Evolutionary conservation across 768 basidiomycete genomes (phyloP).

Genomic region (Leucocoprinus sp.): DNA sequence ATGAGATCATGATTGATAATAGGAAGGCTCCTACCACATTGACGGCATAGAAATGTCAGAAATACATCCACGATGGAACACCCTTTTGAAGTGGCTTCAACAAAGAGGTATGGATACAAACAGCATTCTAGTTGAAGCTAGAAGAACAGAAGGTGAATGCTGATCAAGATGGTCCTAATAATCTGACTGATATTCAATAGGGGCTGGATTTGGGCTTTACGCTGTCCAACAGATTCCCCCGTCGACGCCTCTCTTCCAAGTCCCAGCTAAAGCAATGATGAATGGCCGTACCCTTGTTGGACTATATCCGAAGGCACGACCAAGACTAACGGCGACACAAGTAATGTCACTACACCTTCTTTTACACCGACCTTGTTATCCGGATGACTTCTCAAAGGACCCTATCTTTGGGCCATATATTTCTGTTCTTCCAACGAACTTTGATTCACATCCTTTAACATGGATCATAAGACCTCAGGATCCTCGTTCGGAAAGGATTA

Average conservation of each 20-base stretch:
- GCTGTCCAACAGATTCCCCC: slow-evolving; percentile 35
- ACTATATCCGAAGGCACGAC: slow-evolving; percentile 39
- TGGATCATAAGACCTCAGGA: slow-evolving; percentile 42
- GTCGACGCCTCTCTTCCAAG: slow-evolving; percentile 50
- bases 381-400: slow-evolving; percentile 35
- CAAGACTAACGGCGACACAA: slow-evolving; percentile 55
- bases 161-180: not conserved
- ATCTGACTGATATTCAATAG: slow-evolving; percentile 25
- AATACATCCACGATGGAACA: slow-evolving; percentile 33
- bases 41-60: no score
- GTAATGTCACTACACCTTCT: slow-evolving; percentile 75
- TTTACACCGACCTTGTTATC: slow-evolving; percentile 45
- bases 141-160: slow-evolving; percentile 38
- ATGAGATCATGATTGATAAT: no score
- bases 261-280: slow-evolving; percentile 65
- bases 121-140: slow-evolving; percentile 43
- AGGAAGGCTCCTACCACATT: no score
- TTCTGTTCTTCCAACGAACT: slow-evolving; percentile 62
- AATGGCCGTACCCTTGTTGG: slow-evolving; percentile 62
- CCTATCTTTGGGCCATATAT: slow-evolving; percentile 69
- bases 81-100: slow-evolving; percentile 45
- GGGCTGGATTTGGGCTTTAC: slow-evolving; percentile 67
- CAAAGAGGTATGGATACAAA: slow-evolving; percentile 38
- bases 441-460: slow-evolving; percentile 75
- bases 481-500: not conserved